Base-by-base conservation (phyloP, 768 basidiomycete genomes). In the Collybiopsis confluens region DNA sequence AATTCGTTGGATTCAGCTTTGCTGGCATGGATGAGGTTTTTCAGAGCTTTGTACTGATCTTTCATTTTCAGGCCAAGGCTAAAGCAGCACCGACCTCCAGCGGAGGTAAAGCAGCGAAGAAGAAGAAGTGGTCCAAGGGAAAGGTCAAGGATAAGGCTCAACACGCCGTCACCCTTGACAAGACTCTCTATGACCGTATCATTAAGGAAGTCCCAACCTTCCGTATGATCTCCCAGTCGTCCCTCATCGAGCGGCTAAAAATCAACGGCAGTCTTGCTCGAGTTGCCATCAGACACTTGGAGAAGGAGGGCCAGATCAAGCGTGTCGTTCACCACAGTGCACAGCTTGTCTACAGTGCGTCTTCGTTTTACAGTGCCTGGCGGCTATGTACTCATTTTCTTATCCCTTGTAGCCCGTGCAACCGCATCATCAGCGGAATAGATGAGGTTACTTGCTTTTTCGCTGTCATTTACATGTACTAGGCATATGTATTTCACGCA, bases 91-190 rank as follows among this genome's bases (percentile, higher is more conserved):
- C 86, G 56, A 48, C n/a, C 35, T 75, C 85, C 46, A 74, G 82
- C 60, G 86, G 88, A 61, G 88, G 90, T 69, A 93, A 93, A 72
- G 75, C 88, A 67, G 92, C 90, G 59, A 98, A 98, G 84, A 98
- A 98, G 85, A 98, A 98, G 92, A 98, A 98, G 84, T 98, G 95
- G 95, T 97, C 92, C 64, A 98, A 98, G 83, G 97, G 97, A 71
- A 98, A 98, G 79, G 97, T 99, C 73, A 99, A 99, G 88, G 97
- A 99, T 79, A 99, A 98, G 87, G 92, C 96, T 66, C 86, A 91
- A 68, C 95, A 98, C 83, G 82, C 92, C 64, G 94, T 98, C 73
- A 78, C 86, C 62, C 86, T 96, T 66, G 96, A 98, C 81, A 96
- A 98, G 80, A 61, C 85, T 52, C 90, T 88, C 63, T 96, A 73